Percentiles rank a stretch among this genome's conserved stretches.
phyloP scores from a whole-genome alignment of 2,329 filamentous ascomycete species.

The Colletotrichum sp. region DNA sequence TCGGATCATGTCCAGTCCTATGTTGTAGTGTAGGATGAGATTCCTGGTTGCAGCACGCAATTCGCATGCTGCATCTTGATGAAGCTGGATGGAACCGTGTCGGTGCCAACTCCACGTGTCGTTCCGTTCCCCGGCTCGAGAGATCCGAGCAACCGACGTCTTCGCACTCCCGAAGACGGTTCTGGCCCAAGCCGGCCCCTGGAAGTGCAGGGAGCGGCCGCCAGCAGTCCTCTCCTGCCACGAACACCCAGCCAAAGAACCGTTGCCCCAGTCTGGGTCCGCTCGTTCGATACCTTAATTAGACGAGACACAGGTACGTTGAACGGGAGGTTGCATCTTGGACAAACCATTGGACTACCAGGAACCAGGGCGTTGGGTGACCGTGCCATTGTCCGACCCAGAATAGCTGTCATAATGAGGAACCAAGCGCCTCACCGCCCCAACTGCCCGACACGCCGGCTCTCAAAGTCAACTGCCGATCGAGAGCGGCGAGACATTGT shows the following conservation, averaged over 20 bases:
- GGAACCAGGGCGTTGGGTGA: conserved; percentile 3
- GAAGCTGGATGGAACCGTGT: not conserved
- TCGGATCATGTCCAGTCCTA: not conserved
- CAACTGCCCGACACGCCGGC: not conserved
- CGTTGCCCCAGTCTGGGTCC: not conserved
- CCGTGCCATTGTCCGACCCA: not conserved
- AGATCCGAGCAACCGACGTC: not conserved
- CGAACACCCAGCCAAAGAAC: not conserved
- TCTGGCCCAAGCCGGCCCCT: not conserved
- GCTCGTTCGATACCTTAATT: not conserved
- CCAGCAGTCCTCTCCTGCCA: not conserved
- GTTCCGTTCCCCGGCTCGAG: not conserved
- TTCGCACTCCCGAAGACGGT: not conserved
- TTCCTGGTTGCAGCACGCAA: not conserved
- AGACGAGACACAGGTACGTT: not conserved
- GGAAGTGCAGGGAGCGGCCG: not conserved
- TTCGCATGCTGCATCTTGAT: not conserved
- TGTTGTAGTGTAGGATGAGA: not conserved
- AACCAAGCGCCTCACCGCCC: not conserved
- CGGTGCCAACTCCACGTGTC: not conserved
- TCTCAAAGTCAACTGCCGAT: not conserved
- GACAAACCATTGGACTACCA: not conserved
- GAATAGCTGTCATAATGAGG: not conserved
- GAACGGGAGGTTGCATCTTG: not conserved
- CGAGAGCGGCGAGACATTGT: not conserved